These are phyloP conservation scores for Tanacetum coccineum DNA, from an alignment of 129 eudicot species.

Conservation along the genomic window DNA sequence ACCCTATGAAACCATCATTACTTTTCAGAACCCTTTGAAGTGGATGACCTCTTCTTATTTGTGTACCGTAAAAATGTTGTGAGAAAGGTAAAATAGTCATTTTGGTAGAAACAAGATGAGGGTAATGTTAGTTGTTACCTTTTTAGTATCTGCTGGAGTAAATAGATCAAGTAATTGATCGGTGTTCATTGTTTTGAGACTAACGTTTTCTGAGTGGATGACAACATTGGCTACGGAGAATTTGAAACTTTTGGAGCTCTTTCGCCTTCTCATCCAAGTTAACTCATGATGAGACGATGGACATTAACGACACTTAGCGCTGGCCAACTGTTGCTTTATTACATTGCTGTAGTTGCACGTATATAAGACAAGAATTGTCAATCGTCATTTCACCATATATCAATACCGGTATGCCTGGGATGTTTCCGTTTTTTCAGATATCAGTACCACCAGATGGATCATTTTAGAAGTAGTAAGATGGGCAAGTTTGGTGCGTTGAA, in stretches of 20 bases:
- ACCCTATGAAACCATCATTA: constrained; percentile 44
- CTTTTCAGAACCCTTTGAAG: constrained; percentile 51
- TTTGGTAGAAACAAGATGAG: not conserved
- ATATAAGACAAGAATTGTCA: not conserved
- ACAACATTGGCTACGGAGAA: constrained; percentile 88
- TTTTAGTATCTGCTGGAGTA: no score
- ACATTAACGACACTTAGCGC: constrained; percentile 89
- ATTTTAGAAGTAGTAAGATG: no score
- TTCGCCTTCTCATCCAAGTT: constrained; percentile 89
- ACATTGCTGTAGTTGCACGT: constrained; percentile 67
- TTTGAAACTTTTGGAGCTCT: constrained; percentile 94
- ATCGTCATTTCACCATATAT: not conserved
- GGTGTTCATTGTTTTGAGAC: no score
- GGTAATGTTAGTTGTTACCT: constrained; percentile 40
- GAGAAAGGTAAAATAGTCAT: constrained; percentile 12
- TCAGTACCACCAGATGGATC: not conserved
- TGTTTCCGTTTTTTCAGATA: not conserved
- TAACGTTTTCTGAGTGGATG: constrained; percentile 87
- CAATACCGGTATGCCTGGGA: not conserved
- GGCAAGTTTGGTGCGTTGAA: no score
- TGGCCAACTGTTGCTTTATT: constrained; percentile 99
- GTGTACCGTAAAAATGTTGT: constrained; percentile 10
- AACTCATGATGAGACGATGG: constrained; percentile 96
- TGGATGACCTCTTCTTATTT: constrained; percentile 53
- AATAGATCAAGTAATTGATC: no score